These are phyloP conservation scores for Phialemonium atrogriseum DNA, from an alignment of 2,329 filamentous ascomycete genomes.

Conservation along the genomic window DNA sequence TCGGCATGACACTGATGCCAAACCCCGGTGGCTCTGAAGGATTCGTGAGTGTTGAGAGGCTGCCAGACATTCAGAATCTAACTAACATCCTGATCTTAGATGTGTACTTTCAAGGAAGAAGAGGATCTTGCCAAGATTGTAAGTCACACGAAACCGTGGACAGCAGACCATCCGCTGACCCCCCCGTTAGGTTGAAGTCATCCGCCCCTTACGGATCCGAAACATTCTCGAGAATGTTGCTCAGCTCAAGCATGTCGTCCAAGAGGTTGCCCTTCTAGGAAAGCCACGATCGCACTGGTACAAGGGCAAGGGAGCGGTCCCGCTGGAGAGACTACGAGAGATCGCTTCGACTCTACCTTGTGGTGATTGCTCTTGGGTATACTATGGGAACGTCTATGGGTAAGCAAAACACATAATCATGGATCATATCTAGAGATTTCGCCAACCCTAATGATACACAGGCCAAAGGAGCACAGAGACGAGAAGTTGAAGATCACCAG, in stretches of 20 bases:
- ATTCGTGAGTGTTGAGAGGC: constrained; percentile 17
- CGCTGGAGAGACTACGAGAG: too few relatives aligned
- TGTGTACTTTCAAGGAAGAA: constrained; percentile 36
- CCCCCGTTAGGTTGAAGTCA: constrained; percentile 30
- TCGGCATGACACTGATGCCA: constrained; percentile 44
- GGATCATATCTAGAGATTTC: too few relatives aligned
- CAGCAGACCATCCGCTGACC: too few relatives aligned
- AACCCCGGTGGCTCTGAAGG: constrained; percentile 39
- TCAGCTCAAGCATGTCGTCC: constrained; percentile 24
- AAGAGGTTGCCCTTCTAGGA: constrained; percentile 26
- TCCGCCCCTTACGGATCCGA: constrained; percentile 32
- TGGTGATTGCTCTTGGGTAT: too few relatives aligned
- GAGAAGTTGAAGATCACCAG: constrained; percentile 19
- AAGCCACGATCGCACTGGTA: too few relatives aligned
- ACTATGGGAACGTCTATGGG: too few relatives aligned
- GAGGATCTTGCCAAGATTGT: constrained; percentile 38
- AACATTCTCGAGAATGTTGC: constrained; percentile 30
- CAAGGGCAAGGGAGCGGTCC: too few relatives aligned
- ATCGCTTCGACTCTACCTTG: too few relatives aligned
- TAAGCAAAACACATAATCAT: too few relatives aligned
- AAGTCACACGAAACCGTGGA: too few relatives aligned
- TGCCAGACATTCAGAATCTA: background rate
- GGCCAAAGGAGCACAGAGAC: constrained; percentile 22
- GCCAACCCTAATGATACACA: too few relatives aligned
- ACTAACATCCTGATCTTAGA: constrained; percentile 18